A percentile compares a stretch with the other conserved stretches of the same genome.
Evolutionary conservation across 257 asterid genomes (phyloP).

Genomic region (Solanum tarijense): DNA sequence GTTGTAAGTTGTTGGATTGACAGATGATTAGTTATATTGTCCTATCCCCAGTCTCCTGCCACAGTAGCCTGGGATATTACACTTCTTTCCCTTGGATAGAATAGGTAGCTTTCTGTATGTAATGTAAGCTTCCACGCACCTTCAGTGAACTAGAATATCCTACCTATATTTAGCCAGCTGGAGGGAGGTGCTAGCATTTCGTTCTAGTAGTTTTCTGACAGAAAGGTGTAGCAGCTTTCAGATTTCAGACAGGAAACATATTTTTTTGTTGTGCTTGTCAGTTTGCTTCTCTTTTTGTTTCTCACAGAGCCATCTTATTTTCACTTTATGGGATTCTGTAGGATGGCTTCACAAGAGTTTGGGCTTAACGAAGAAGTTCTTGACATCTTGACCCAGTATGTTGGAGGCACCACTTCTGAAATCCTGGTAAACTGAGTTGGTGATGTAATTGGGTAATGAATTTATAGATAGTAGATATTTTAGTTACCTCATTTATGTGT

Average conservation of each 20-base stretch:
- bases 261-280: background rate
- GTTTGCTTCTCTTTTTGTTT: background rate
- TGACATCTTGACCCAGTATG: constrained; percentile 52
- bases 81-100: background rate
- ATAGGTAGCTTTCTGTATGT: background rate
- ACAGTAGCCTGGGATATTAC: background rate
- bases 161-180: background rate
- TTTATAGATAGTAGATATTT: background rate
- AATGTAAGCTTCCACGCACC: background rate
- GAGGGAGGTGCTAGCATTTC: background rate
- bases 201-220: background rate
- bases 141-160: background rate
- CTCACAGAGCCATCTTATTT: background rate
- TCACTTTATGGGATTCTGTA: constrained; percentile 19
- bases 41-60: background rate
- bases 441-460: background rate
- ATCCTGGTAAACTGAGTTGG: constrained; percentile 51
- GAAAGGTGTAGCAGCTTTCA: background rate
- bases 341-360: constrained; percentile 66
- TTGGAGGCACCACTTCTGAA: constrained; percentile 74
- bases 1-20: background rate
- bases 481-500: background rate
- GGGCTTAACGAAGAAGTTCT: constrained; percentile 48
- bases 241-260: background rate
- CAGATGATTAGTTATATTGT: background rate